Evolutionary conservation across 129 eudicot genomes (phyloP).

Genomic region (Erigeron canadensis): DNA sequence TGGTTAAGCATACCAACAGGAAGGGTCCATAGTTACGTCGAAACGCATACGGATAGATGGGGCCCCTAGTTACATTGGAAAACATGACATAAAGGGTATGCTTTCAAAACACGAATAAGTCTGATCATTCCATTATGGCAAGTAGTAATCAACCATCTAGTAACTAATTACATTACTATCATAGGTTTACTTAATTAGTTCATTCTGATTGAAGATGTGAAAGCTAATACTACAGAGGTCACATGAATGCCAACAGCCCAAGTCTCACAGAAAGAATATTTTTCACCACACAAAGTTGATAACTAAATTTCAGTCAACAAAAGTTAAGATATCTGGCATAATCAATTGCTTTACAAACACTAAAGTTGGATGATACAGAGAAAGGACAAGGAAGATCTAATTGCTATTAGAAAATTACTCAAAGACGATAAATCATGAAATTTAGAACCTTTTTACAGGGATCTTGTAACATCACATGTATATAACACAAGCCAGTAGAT

Average conservation of each 20-base stretch:
- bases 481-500: background rate
- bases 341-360: no score
- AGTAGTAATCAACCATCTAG: background rate
- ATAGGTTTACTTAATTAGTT: background rate
- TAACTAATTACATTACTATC: background rate
- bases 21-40: no score
- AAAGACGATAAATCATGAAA: no score
- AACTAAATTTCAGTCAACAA: background rate
- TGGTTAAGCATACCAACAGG: no score
- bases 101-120: background rate
- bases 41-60: no score
- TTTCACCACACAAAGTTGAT: background rate
- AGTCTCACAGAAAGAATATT: background rate
- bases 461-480: background rate
- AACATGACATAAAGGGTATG: no score
- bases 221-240: conserved; percentile 9
- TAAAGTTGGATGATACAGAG: no score
- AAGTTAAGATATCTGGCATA: no score
- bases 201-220: background rate
- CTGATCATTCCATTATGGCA: background rate
- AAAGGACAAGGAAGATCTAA: no score
- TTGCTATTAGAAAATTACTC: no score
- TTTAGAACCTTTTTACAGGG: no score
- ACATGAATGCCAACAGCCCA: conserved; percentile 13
- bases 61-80: no score